Evolutionary conservation across 1,139 yeast genomes (phyloP).

Genomic region (Geotrichum candidum): DNA sequence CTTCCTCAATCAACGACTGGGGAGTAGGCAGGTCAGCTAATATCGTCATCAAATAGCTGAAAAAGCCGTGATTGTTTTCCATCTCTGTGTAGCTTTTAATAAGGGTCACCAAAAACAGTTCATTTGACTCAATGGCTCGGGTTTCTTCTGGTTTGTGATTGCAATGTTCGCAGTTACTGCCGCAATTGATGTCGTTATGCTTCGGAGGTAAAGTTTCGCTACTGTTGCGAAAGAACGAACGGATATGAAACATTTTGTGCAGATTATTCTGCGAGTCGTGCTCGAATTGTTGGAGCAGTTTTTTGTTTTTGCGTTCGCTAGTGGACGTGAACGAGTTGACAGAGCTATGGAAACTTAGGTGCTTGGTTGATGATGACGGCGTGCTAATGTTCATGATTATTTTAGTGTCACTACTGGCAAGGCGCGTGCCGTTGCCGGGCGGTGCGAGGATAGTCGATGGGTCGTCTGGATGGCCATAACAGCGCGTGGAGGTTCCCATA

Average conservation of each 20-base stretch:
- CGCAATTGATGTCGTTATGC: background rate
- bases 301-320: background rate
- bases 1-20: background rate
- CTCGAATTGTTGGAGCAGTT: background rate
- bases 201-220: background rate
- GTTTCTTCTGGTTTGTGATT: background rate
- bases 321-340: background rate
- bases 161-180: background rate
- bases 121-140: background rate
- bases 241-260: background rate
- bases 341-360: background rate
- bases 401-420: constrained; percentile 3
- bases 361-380: background rate
- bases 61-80: constrained; percentile 18
- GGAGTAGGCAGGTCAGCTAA: constrained; percentile 17
- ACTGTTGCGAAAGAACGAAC: background rate
- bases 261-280: background rate
- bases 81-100: constrained; percentile 10
- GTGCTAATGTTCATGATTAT: constrained; percentile 8
- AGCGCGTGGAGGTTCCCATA: background rate
- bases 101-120: background rate
- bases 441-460: background rate
- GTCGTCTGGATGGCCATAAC: background rate
- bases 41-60: constrained; percentile 13
- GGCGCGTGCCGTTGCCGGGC: background rate